Evolutionary conservation across 257 asterid species (phyloP).

Genomic region (Penstemon barbatus): DNA sequence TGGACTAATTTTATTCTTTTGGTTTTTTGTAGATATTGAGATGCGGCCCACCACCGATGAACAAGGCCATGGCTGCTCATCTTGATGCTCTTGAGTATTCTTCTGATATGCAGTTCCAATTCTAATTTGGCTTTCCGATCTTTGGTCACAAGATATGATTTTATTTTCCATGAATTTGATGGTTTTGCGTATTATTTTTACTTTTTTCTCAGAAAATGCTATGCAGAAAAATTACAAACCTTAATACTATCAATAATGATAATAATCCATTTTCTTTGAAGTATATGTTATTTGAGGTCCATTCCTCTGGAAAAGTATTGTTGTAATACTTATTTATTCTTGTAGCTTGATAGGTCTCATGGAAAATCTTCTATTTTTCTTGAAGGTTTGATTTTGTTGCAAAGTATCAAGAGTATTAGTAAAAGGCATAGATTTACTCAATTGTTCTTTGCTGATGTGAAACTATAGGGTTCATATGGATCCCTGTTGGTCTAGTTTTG

Average conservation of each 20-base stretch:
- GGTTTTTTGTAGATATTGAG: conserved; percentile 60
- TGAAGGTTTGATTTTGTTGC: neutral
- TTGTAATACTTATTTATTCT: neutral
- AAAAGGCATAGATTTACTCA: too few species aligned
- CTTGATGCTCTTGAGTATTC: conserved; percentile 76
- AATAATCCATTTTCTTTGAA: conserved; percentile 2
- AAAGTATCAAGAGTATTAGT: neutral
- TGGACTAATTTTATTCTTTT: conserved; percentile 21
- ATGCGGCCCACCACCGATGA: conserved; percentile 97
- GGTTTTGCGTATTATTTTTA: conserved; percentile 7
- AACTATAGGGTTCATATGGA: too few species aligned
- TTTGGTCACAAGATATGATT: conserved; percentile 20
- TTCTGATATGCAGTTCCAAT: conserved; percentile 63
- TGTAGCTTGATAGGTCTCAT: too few species aligned
- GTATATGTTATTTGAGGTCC: neutral
- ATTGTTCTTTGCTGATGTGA: too few species aligned
- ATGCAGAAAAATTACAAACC: conserved; percentile 18
- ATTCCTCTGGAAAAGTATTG: neutral
- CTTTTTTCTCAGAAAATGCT: neutral
- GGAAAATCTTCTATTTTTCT: neutral
- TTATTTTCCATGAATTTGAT: neutral
- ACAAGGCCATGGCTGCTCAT: conserved; percentile 89
- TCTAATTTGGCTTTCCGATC: conserved; percentile 28
- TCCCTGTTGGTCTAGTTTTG: neutral
- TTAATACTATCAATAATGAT: conserved; percentile 14